Evolutionary conservation across 2,329 filamentous ascomycete genomes (phyloP), one percentile per base, ranked within the genome.

Genomic region (Pochonia chlamydosporia): DNA sequence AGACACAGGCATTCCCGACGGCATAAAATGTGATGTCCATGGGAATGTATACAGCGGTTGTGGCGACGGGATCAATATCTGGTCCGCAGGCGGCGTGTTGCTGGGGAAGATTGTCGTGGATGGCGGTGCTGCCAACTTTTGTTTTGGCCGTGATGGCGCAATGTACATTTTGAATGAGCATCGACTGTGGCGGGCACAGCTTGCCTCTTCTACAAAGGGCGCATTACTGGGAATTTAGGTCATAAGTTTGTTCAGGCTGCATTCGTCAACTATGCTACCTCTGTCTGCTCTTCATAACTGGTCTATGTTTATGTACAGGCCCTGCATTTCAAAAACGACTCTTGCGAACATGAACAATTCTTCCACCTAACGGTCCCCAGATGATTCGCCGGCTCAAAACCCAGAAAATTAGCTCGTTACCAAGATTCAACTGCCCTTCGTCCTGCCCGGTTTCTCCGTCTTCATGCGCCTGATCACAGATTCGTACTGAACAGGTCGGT

Each of bases 21-120:
- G 64, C n/a, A 72, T 76, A 47, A 73, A 74, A 47, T 71, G 67
- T 47, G 73, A 75, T 42, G 52, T 64, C 0, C 44, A 65, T 4
- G 74, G 73, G 1, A 75, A 76, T 45, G 68, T 78, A 1, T 77
- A 75, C 58, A 63, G 68, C 26, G 74, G 71, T 3, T 73, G 69
- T 41, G 71, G 71, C 3, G 73, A 76, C 49, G 74, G 74, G 3
- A 57, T 78, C 10, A 69, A 70, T 41, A 64, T 78, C 1, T 78
- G 72, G 71, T 71, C 69, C 7, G 52, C 68, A 1, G 63, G 64
- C 0, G 74, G 73, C 1, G 63, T 66, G 2, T 57, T 77, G 1
- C 61, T 78, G 9, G 74, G 73, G 4, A 68, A 68, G 40, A 70
- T 74, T 9, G 31, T 70, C 0, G 59, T 72, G 0, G 59, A 64